These are phyloP conservation scores for Pyrenochaeta sp. DNA, from an alignment of 2,329 filamentous ascomycete species.

Conservation along the genomic window DNA sequence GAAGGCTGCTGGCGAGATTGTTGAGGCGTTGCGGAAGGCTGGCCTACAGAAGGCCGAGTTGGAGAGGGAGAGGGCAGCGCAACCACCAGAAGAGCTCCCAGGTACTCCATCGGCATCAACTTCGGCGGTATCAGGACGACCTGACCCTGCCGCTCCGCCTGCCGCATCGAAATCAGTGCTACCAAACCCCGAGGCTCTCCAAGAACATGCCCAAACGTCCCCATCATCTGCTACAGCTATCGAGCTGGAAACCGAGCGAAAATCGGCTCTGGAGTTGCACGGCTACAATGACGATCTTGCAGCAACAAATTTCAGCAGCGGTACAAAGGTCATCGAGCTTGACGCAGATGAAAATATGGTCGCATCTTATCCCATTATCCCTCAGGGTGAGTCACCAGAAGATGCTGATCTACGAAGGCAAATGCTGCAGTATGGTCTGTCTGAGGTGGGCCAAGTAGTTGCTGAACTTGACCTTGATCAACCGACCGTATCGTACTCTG, in stretches of 20 bases:
- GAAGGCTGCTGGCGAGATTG: slow-evolving; percentile 70
- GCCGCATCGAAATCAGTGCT: not conserved
- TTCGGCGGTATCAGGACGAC: not conserved
- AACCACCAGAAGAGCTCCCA: not conserved
- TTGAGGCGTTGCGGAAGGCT: slow-evolving; percentile 79
- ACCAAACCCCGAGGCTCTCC: slow-evolving; percentile 26
- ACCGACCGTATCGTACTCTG: slow-evolving; percentile 59
- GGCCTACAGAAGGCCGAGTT: slow-evolving; percentile 61
- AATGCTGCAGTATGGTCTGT: slow-evolving; percentile 89
- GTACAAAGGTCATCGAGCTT: slow-evolving; percentile 53
- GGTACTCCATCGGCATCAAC: not conserved
- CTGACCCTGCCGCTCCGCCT: not conserved
- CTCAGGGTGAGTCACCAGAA: slow-evolving; percentile 78
- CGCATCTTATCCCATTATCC: slow-evolving; percentile 64
- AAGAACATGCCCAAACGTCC: slow-evolving; percentile 56
- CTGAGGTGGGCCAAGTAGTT: slow-evolving; percentile 89
- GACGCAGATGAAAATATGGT: slow-evolving; percentile 54
- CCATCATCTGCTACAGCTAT: slow-evolving; percentile 70
- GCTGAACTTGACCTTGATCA: slow-evolving; percentile 89
- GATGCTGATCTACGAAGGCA: slow-evolving; percentile 82
- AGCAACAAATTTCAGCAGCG: slow-evolving; percentile 39
- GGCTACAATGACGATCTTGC: slow-evolving; percentile 40
- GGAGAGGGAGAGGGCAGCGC: slow-evolving; percentile 22
- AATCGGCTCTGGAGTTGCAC: slow-evolving; percentile 20
- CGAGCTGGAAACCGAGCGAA: slow-evolving; percentile 51